These are phyloP conservation scores for Lotus japonicus DNA, from an alignment of 306 rosid genomes.

Conservation along the genomic window DNA sequence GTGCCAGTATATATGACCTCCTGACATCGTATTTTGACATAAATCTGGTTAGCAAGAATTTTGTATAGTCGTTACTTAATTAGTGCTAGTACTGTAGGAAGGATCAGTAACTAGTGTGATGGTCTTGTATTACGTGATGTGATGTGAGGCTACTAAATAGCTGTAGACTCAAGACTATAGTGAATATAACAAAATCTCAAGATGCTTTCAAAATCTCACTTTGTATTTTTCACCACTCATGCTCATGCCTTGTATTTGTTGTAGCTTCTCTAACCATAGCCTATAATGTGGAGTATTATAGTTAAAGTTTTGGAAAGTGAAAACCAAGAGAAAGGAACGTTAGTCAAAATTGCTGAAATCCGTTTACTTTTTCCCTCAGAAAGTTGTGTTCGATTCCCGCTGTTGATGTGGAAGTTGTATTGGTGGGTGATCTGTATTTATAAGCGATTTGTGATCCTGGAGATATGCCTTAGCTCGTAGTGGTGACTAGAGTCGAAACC, in stretches of 20 bases:
- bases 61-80: slow-evolving; percentile 9
- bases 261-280: not conserved
- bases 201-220: no score
- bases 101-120: slow-evolving; percentile 1
- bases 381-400: no score
- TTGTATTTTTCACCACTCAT: not conserved
- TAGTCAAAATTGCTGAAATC: not conserved
- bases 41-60: not conserved
- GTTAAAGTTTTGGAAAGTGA: not conserved
- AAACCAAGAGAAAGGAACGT: not conserved
- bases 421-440: no score
- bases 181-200: no score
- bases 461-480: no score
- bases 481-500: no score
- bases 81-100: slow-evolving; percentile 11
- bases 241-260: not conserved
- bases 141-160: not conserved
- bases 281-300: no score
- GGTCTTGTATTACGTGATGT: not conserved
- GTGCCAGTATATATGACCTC: not conserved
- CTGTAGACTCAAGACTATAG: no score
- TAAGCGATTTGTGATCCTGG: no score
- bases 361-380: no score
- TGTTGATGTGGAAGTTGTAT: no score
- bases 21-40: not conserved